phyloP scores from a whole-genome alignment of 768 basidiomycete genomes.

The Hypsizygus marmoreus region DNA sequence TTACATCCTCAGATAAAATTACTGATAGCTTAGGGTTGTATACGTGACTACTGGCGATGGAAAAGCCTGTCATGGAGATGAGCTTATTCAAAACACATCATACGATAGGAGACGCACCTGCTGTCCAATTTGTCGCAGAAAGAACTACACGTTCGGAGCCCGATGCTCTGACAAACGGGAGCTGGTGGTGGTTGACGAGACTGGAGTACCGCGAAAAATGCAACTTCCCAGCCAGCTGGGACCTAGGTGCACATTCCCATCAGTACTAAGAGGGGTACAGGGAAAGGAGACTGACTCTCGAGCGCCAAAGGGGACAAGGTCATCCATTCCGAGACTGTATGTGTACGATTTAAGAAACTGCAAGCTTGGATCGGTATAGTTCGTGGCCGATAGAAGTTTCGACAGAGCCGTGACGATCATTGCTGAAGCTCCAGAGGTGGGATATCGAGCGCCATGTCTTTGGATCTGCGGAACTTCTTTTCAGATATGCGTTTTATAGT shows the following conservation, averaged over 20 bases:
- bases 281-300: constrained; percentile 47
- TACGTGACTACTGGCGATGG: constrained; percentile 45
- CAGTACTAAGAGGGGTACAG: background rate
- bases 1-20: constrained; percentile 57
- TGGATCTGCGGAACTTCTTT: constrained; percentile 54
- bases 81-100: background rate
- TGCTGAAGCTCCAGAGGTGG: constrained; percentile 51
- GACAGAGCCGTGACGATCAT: constrained; percentile 48
- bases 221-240: constrained; percentile 48
- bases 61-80: constrained; percentile 50
- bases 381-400: constrained; percentile 52
- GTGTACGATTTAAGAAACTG: constrained; percentile 60
- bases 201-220: constrained; percentile 56
- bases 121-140: constrained; percentile 72
- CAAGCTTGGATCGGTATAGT: constrained; percentile 47
- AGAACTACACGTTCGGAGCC: constrained; percentile 60
- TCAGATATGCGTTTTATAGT: background rate
- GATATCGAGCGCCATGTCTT: constrained; percentile 80
- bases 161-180: constrained; percentile 54
- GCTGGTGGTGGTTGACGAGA: constrained; percentile 41
- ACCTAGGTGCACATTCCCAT: constrained; percentile 22
- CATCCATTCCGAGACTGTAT: constrained; percentile 58
- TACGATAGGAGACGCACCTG: constrained; percentile 40
- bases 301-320: constrained; percentile 70
- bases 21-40: constrained; percentile 55